phyloP scores from a whole-genome alignment of 108 stramenopile genomes.

The Fistulifera pelliculosa region DNA sequence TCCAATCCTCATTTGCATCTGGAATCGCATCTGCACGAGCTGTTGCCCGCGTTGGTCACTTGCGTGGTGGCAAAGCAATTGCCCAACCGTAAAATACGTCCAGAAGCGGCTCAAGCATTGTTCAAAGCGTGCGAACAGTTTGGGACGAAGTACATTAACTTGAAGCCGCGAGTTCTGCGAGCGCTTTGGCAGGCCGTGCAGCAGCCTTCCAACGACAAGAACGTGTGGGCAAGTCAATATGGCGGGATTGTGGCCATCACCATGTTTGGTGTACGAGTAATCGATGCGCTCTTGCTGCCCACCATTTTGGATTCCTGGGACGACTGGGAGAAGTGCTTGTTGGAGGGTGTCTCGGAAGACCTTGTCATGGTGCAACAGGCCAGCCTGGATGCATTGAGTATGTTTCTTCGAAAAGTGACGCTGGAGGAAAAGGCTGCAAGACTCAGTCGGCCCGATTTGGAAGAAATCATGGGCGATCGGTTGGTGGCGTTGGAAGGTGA shows the following conservation, averaged over 20 bases:
- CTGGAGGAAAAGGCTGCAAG: neutral
- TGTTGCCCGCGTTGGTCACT: conserved; percentile 67
- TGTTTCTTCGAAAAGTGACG: neutral
- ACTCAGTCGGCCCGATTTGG: neutral
- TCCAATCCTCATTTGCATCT: conserved; percentile 68
- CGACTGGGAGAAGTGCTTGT: conserved; percentile 32
- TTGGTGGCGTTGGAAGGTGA: conserved; percentile 1
- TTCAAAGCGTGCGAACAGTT: conserved; percentile 56
- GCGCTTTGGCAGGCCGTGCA: conserved; percentile 30
- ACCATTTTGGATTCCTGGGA: conserved; percentile 57
- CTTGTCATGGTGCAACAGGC: neutral
- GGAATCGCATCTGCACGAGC: conserved; percentile 78
- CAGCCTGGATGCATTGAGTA: neutral
- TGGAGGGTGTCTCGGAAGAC: neutral
- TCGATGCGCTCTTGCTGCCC: conserved; percentile 76
- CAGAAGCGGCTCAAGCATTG: conserved; percentile 50
- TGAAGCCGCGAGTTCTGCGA: conserved; percentile 61
- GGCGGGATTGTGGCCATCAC: conserved; percentile 76
- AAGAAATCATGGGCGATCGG: conserved; percentile 1
- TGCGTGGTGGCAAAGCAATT: conserved; percentile 64
- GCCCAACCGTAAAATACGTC: conserved; percentile 52
- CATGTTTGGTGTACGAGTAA: conserved; percentile 63
- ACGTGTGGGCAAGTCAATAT: conserved; percentile 48
- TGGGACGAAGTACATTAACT: conserved; percentile 64
- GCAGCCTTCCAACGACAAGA: conserved; percentile 14